Conservation (phyloP, 2,329 filamentous ascomycete species). For the Phialophora verrucosa region DNA sequence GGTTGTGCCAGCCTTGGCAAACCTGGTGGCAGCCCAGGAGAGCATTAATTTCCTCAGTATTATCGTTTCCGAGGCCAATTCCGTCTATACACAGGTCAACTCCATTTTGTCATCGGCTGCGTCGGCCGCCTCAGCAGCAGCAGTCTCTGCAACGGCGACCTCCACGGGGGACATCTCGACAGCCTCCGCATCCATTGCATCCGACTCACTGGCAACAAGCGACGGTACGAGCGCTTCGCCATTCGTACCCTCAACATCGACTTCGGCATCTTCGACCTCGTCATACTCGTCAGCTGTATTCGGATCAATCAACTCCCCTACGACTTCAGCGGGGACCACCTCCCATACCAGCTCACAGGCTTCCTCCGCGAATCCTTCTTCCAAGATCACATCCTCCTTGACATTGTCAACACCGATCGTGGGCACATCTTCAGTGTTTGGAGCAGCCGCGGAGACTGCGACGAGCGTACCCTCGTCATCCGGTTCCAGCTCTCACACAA, state of each 20-base stretch:
- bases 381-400: neutral
- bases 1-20: constrained; percentile 11
- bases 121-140: constrained; percentile 23
- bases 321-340: neutral
- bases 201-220: constrained; percentile 17
- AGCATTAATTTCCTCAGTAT: constrained; percentile 25
- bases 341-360: constrained; percentile 9
- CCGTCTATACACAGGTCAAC: constrained; percentile 37
- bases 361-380: constrained; percentile 13
- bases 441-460: constrained; percentile 24
- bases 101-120: constrained; percentile 30
- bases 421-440: constrained; percentile 27
- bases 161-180: constrained; percentile 14
- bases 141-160: constrained; percentile 18
- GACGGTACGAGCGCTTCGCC: neutral
- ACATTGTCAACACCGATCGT: constrained; percentile 16
- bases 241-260: constrained; percentile 19
- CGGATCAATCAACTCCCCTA: constrained; percentile 2
- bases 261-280: constrained; percentile 18
- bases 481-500: constrained; percentile 21
- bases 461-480: constrained; percentile 16
- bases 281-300: neutral
- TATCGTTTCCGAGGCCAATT: constrained; percentile 35
- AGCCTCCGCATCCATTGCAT: constrained; percentile 14
- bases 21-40: constrained; percentile 22